Evolutionary conservation across 768 basidiomycete genomes (phyloP).

Genomic region (Mycena vulgaris): DNA sequence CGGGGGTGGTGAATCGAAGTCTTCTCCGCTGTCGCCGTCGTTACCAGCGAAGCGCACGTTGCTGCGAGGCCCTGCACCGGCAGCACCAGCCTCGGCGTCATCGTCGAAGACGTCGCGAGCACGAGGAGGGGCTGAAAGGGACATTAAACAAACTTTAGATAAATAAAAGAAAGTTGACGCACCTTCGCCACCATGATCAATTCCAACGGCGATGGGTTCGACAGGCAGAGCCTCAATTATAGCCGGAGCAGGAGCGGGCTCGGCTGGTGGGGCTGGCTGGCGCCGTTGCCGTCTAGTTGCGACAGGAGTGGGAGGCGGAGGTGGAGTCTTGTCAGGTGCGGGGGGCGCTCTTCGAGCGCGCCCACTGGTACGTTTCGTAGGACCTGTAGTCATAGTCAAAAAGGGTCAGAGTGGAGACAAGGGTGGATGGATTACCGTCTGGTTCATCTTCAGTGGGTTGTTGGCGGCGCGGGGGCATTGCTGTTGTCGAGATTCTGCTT

Average conservation of each 20-base stretch:
- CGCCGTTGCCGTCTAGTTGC: background rate
- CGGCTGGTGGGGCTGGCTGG: background rate
- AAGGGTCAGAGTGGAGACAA: no score
- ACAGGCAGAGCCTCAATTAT: background rate
- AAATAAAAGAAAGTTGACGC: no score
- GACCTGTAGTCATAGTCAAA: no score
- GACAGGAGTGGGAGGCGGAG: background rate
- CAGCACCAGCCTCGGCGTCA: background rate
- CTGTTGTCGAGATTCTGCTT: no score
- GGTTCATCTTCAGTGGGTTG: no score
- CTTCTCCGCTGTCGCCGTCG: background rate
- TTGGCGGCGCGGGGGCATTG: no score
- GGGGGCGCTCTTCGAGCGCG: constrained; percentile 7
- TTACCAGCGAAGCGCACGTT: constrained; percentile 1
- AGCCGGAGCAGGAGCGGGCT: background rate
- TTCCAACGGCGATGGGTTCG: no score
- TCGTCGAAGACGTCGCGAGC: background rate
- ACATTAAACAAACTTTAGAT: background rate
- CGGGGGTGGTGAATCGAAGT: constrained; percentile 7
- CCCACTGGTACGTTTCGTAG: no score
- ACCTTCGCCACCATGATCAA: background rate
- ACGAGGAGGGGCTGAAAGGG: background rate
- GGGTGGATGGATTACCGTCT: no score
- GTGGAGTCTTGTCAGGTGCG: constrained; percentile 16
- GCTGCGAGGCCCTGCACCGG: background rate